A percentile compares a stretch with the other conserved stretches of the same genome.
Conservation (phyloP, 2,329 filamentous ascomycete species). For the Talaromyces sp. region DNA sequence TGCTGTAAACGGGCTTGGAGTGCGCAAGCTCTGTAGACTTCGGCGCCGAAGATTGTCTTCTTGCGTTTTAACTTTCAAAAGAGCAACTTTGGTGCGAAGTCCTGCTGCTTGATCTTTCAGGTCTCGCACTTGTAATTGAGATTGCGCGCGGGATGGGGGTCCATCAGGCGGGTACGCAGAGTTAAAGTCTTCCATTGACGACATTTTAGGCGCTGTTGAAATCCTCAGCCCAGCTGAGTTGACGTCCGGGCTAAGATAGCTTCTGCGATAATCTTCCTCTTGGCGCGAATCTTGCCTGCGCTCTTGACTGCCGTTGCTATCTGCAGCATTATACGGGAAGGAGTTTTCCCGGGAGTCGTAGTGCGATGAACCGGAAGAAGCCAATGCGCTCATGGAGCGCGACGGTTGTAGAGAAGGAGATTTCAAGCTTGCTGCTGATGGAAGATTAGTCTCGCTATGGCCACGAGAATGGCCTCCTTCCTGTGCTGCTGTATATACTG, state of each 20-base stretch:
- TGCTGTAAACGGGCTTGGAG: slow-evolving; percentile 75
- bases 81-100: slow-evolving; percentile 80
- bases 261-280: slow-evolving; percentile 48
- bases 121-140: slow-evolving; percentile 69
- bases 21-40: slow-evolving; percentile 72
- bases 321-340: slow-evolving; percentile 34
- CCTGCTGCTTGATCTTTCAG: slow-evolving; percentile 83
- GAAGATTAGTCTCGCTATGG: slow-evolving; percentile 60
- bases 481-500: slow-evolving; percentile 35
- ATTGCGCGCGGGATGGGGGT: slow-evolving; percentile 64
- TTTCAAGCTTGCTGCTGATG: slow-evolving; percentile 33
- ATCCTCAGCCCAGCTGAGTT: slow-evolving; percentile 26
- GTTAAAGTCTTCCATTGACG: slow-evolving; percentile 34
- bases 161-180: slow-evolving; percentile 39
- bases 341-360: slow-evolving; percentile 35
- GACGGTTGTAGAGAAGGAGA: slow-evolving; percentile 45
- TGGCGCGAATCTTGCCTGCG: slow-evolving; percentile 52
- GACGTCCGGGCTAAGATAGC: slow-evolving; percentile 1
- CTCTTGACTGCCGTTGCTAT: slow-evolving; percentile 31
- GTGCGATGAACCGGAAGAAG: slow-evolving; percentile 34
- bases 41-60: slow-evolving; percentile 75
- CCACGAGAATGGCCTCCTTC: slow-evolving; percentile 57
- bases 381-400: slow-evolving; percentile 62
- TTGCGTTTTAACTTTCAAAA: slow-evolving; percentile 71
- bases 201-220: slow-evolving; percentile 28